Conservation (phyloP, 164 flowering plant species). For the Aristolochia californica region DNA sequence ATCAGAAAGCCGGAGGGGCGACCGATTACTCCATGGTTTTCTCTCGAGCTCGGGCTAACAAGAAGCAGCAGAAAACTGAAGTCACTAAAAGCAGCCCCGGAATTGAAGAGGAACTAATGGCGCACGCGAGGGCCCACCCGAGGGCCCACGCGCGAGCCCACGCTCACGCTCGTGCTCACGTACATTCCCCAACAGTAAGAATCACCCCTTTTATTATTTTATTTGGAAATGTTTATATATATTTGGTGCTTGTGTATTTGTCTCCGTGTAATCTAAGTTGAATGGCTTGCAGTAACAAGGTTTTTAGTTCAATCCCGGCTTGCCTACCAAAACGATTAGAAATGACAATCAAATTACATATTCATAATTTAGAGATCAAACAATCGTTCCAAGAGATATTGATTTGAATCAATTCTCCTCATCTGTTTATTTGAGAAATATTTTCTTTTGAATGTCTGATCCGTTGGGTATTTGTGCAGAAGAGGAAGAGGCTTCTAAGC, state of each 20-base stretch:
- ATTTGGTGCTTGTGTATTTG: background rate
- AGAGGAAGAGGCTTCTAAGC: slow-evolving; percentile 3
- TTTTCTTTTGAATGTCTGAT: background rate
- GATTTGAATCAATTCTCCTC: background rate
- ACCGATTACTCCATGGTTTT: slow-evolving; percentile 51
- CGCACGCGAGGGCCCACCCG: slow-evolving; percentile 10
- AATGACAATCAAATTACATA: background rate
- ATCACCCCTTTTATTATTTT: background rate
- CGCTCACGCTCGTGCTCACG: too few relatives aligned
- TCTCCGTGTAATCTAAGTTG: background rate
- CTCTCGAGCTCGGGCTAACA: slow-evolving; percentile 39
- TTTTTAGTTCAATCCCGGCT: slow-evolving; percentile 2
- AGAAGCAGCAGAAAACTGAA: slow-evolving; percentile 31
- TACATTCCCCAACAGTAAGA: background rate
- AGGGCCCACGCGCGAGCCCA: background rate
- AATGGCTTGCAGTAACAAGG: background rate
- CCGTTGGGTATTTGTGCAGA: slow-evolving; percentile 1
- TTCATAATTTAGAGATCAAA: background rate
- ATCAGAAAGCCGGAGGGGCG: slow-evolving; percentile 21
- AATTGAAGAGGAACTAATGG: slow-evolving; percentile 21
- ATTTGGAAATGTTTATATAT: background rate
- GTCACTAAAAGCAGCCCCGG: slow-evolving; percentile 21
- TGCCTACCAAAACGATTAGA: background rate
- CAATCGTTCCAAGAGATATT: background rate
- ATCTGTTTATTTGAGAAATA: background rate